Conservation (phyloP, 345 rosid genomes). For the Aegle marmelos region DNA sequence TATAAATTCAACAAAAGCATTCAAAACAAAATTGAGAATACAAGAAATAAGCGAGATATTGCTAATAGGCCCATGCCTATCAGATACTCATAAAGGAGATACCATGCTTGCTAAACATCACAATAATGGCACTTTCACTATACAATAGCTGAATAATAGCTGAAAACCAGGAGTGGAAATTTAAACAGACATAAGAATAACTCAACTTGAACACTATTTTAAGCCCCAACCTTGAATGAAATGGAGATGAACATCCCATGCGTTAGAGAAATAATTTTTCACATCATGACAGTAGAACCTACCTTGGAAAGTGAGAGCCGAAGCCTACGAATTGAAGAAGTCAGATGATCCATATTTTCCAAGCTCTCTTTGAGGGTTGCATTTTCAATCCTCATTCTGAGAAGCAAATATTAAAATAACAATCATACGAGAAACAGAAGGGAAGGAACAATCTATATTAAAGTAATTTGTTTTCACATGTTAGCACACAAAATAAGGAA, state of each 20-base stretch:
- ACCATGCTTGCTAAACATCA: background rate
- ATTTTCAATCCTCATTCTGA: slow-evolving; percentile 85
- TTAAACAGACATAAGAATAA: slow-evolving; percentile 1
- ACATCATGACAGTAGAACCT: background rate
- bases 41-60: background rate
- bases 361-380: slow-evolving; percentile 88
- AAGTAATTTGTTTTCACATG: background rate
- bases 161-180: background rate
- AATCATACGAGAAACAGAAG: background rate
- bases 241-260: background rate
- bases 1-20: slow-evolving; percentile 23
- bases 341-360: slow-evolving; percentile 80
- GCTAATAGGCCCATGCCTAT: background rate
- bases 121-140: background rate
- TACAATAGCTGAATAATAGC: background rate
- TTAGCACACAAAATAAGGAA: slow-evolving; percentile 2
- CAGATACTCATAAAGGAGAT: background rate
- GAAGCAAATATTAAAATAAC: slow-evolving; percentile 8
- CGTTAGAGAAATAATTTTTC: background rate
- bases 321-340: slow-evolving; percentile 73
- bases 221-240: background rate
- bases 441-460: slow-evolving; percentile 4
- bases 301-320: slow-evolving; percentile 81
- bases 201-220: background rate
- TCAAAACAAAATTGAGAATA: background rate